Evolutionary conservation across 2,329 filamentous ascomycete species (phyloP).

Genomic region (Metarhizium album): DNA sequence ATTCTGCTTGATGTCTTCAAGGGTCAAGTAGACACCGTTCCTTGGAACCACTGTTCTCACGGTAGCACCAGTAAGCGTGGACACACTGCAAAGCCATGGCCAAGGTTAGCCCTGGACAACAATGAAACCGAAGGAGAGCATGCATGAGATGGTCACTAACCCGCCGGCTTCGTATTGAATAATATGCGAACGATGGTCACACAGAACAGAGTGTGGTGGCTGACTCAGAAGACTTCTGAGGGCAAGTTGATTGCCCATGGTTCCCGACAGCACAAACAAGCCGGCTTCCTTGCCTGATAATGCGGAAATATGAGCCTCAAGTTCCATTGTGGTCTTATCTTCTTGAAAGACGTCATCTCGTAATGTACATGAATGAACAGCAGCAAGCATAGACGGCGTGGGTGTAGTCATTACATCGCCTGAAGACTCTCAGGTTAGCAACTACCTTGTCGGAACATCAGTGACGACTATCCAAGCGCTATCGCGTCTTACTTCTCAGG

Average conservation of each 20-base stretch:
- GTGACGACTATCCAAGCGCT: background rate
- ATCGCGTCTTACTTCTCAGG: slow-evolving; percentile 10
- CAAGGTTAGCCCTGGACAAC: background rate
- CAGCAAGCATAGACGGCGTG: slow-evolving; percentile 69
- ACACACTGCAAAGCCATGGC: slow-evolving; percentile 40
- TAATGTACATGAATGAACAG: slow-evolving; percentile 63
- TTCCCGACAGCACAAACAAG: slow-evolving; percentile 77
- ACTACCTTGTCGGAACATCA: background rate
- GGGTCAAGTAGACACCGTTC: slow-evolving; percentile 63
- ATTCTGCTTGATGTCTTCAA: slow-evolving; percentile 62
- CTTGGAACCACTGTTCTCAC: slow-evolving; percentile 54
- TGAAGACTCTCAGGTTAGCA: slow-evolving; percentile 11
- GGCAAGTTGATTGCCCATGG: slow-evolving; percentile 88
- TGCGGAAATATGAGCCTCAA: slow-evolving; percentile 64
- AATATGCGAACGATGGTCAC: slow-evolving; percentile 71
- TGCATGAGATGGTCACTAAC: slow-evolving; percentile 20
- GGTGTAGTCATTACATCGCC: slow-evolving; percentile 58
- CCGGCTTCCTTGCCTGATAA: slow-evolving; percentile 67
- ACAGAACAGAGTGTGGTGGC: slow-evolving; percentile 71
- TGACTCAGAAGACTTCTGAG: slow-evolving; percentile 67
- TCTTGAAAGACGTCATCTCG: slow-evolving; percentile 78
- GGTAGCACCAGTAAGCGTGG: slow-evolving; percentile 60
- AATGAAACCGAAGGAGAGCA: background rate
- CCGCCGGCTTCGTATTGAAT: slow-evolving; percentile 55
- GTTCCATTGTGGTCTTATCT: slow-evolving; percentile 64